These are phyloP conservation scores for Cyclotella baltica DNA, from an alignment of 108 stramenopile species.

Conservation along the genomic window DNA sequence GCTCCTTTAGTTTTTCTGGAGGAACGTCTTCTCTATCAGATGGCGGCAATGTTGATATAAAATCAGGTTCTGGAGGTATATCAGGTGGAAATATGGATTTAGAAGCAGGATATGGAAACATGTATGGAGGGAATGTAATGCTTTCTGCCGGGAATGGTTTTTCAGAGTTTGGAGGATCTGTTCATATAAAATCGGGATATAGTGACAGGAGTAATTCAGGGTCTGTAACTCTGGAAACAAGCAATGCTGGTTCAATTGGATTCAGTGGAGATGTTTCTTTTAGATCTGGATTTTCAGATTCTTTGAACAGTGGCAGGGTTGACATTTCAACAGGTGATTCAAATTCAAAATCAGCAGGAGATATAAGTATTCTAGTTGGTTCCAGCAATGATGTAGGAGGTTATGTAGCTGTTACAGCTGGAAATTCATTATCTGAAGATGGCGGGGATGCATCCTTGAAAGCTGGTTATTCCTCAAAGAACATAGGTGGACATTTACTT, in stretches of 20 bases:
- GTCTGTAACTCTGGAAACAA: background rate
- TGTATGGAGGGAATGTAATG: slow-evolving; percentile 12
- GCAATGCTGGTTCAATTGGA: background rate
- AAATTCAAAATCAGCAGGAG: background rate
- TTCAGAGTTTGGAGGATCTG: slow-evolving; percentile 8
- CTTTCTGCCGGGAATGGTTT: slow-evolving; percentile 19
- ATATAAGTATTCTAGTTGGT: background rate
- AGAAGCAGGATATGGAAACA: slow-evolving; percentile 10
- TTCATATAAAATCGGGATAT: slow-evolving; percentile 8
- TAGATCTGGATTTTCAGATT: background rate
- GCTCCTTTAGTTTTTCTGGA: background rate
- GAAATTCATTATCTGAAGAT: background rate
- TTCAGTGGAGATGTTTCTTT: background rate
- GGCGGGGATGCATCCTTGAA: background rate
- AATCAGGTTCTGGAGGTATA: background rate
- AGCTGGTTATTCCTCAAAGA: background rate
- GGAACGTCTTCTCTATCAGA: background rate
- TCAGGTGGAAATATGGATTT: slow-evolving; percentile 11
- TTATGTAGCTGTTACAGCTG: background rate
- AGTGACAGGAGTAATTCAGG: slow-evolving; percentile 14
- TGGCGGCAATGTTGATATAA: background rate
- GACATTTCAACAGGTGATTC: background rate
- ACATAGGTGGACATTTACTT: background rate
- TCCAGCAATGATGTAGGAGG: background rate
- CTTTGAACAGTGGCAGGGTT: background rate